Evolutionary conservation across 176 grass and related monocot species (phyloP).

Genomic region (Hsuehochloa calcarea): DNA sequence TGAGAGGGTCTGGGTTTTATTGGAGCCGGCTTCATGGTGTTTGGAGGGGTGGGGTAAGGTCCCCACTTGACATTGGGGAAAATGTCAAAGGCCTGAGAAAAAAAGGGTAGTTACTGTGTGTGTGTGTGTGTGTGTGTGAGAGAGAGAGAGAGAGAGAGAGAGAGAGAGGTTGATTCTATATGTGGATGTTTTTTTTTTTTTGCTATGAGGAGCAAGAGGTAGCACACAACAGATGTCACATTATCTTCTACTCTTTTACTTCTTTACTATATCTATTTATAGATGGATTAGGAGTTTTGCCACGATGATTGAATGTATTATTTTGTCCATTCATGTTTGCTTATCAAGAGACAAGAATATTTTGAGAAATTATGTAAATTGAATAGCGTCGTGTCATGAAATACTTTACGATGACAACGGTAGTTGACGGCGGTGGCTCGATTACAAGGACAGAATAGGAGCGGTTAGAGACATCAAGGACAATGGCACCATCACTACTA

Average conservation of each 20-base stretch:
- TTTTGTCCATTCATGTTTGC: not conserved
- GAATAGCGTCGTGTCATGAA: not conserved
- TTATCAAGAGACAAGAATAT: not conserved
- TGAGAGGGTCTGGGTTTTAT: not conserved
- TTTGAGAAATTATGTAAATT: not conserved
- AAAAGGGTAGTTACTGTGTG: not conserved
- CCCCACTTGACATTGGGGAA: conserved; percentile 34
- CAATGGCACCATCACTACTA: not conserved
- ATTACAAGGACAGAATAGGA: not conserved
- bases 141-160: not conserved
- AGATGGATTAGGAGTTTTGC: not conserved
- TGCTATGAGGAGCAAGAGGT: not conserved
- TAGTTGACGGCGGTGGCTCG: not conserved
- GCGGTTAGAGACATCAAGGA: not conserved
- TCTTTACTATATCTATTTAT: not conserved
- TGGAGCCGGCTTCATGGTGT: not conserved
- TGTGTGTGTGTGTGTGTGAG: too few relatives aligned
- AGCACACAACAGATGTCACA: not conserved
- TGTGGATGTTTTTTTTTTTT: not conserved
- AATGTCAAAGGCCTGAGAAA: conserved; percentile 33
- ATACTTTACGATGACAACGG: too few relatives aligned
- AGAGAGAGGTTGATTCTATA: not conserved
- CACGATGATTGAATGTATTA: not conserved
- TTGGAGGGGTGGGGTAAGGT: not conserved
- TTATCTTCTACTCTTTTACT: not conserved